phyloP scores from a whole-genome alignment of 768 basidiomycete species.

The Xerocomellus dryophilus region DNA sequence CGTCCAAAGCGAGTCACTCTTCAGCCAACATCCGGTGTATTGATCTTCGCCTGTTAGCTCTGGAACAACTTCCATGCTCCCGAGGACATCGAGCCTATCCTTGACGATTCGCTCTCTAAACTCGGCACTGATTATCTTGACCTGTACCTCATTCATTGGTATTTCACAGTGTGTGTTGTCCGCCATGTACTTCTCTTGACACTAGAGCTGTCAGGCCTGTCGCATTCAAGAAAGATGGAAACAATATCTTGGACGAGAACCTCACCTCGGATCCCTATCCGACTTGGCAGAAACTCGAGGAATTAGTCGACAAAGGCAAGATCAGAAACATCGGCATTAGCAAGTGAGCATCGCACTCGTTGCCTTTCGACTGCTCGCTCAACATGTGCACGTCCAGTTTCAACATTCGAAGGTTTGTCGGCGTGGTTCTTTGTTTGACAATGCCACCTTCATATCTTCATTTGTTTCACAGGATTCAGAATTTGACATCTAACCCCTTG shows the following conservation, averaged over 20 bases:
- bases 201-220: slow-evolving; percentile 47
- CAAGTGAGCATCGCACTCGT: slow-evolving; percentile 49
- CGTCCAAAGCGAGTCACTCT: slow-evolving; percentile 45
- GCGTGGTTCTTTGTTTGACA: background rate
- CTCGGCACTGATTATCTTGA: slow-evolving; percentile 73
- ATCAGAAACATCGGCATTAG: slow-evolving; percentile 77
- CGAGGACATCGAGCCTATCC: slow-evolving; percentile 61
- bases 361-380: background rate
- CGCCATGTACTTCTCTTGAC: background rate
- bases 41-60: slow-evolving; percentile 39
- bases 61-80: slow-evolving; percentile 77
- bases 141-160: slow-evolving; percentile 82
- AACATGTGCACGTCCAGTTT: slow-evolving; percentile 39
- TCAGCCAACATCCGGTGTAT: background rate
- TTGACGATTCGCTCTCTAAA: slow-evolving; percentile 62
- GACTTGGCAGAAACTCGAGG: slow-evolving; percentile 79
- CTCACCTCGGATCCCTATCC: slow-evolving; percentile 71
- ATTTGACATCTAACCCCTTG: slow-evolving; percentile 58
- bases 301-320: slow-evolving; percentile 74
- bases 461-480: slow-evolving; percentile 42
- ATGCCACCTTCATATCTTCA: background rate
- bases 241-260: slow-evolving; percentile 45
- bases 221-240: slow-evolving; percentile 57
- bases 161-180: slow-evolving; percentile 7
- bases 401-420: slow-evolving; percentile 48